These are phyloP conservation scores for Drosera spatulata DNA, from an alignment of 179 eudicot genomes.

Conservation along the genomic window DNA sequence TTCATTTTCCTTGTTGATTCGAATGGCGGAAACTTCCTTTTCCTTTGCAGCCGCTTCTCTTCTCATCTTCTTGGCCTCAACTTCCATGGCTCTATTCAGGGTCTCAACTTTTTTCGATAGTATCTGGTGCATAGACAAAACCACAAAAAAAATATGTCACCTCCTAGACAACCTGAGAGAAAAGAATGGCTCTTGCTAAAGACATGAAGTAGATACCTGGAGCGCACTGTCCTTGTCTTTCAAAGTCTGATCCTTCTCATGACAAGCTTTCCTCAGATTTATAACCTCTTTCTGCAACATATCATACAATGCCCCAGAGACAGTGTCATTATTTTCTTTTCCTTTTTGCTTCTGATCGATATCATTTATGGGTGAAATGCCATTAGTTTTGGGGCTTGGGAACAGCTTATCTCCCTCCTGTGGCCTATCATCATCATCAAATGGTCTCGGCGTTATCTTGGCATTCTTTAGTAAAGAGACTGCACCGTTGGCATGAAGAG, in stretches of 20 bases:
- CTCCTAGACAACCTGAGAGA: background rate
- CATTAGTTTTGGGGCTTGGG: constrained; percentile 5
- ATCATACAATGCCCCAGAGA: constrained; percentile 65
- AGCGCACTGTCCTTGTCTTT: constrained; percentile 67
- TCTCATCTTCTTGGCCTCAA: constrained; percentile 69
- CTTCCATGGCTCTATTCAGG: constrained; percentile 72
- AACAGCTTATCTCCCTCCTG: constrained; percentile 20
- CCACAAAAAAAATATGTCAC: background rate
- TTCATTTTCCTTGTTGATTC: constrained; percentile 45
- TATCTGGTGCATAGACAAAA: constrained; percentile 29
- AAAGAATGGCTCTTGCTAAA: background rate
- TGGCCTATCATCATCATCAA: constrained; percentile 32
- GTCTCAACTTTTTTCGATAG: constrained; percentile 75
- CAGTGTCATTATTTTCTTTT: constrained; percentile 36
- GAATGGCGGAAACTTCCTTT: constrained; percentile 59
- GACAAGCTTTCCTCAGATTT: constrained; percentile 45
- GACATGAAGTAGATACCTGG: constrained; percentile 29
- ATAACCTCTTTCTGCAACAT: constrained; percentile 66
- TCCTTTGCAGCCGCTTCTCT: constrained; percentile 75
- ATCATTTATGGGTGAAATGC: constrained; percentile 11
- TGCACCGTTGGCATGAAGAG: constrained; percentile 13
- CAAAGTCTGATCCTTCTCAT: constrained; percentile 57
- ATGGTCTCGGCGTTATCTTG: constrained; percentile 29
- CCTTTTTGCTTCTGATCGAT: constrained; percentile 11
- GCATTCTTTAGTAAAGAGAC: constrained; percentile 25